Percentiles rank a stretch among this genome's conserved stretches.
These are phyloP conservation scores for Clitoria ternatea DNA, from an alignment of 306 rosid genomes.

Conservation along the genomic window DNA sequence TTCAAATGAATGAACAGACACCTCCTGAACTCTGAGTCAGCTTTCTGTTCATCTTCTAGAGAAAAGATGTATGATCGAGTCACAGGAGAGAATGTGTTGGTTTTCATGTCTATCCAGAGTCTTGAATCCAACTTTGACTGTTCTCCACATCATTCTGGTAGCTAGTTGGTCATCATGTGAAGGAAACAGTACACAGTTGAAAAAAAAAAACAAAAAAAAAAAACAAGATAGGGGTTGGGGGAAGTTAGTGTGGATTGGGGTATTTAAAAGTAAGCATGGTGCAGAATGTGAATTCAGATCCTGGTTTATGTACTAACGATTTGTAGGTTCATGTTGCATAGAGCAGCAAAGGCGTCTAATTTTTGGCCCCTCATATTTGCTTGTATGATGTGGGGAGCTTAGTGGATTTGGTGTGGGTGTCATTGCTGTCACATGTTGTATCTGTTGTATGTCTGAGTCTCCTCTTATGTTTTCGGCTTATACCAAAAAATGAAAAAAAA, in stretches of 20 bases:
- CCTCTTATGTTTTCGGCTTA: slow-evolving; percentile 58
- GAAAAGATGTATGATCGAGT: slow-evolving; percentile 40
- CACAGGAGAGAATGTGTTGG: slow-evolving; percentile 41
- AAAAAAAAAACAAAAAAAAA: not conserved
- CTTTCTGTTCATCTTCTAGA: slow-evolving; percentile 23
- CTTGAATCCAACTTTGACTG: slow-evolving; percentile 39
- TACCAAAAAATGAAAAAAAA: slow-evolving; percentile 25
- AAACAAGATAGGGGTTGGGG: not conserved
- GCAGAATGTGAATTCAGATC: slow-evolving; percentile 32
- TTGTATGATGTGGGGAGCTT: slow-evolving; percentile 37
- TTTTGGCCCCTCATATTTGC: slow-evolving; percentile 49
- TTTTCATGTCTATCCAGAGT: slow-evolving; percentile 34
- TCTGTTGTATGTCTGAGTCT: slow-evolving; percentile 58
- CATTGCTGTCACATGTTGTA: slow-evolving; percentile 46
- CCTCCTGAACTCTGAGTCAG: not conserved
- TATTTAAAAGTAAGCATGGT: slow-evolving; percentile 36
- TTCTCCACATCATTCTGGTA: slow-evolving; percentile 28
- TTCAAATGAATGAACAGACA: slow-evolving; percentile 58
- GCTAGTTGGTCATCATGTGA: slow-evolving; percentile 31
- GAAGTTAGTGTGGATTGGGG: slow-evolving; percentile 45
- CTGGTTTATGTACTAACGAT: slow-evolving; percentile 46
- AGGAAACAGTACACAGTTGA: slow-evolving; percentile 25
- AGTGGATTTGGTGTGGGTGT: slow-evolving; percentile 65
- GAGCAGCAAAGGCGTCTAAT: slow-evolving; percentile 48
- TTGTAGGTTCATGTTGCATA: slow-evolving; percentile 42